Evolutionary conservation across 2,329 filamentous ascomycete species (phyloP), one percentile per base, ranked within the genome.

Genomic region (Chaetomiaceae sp.): DNA sequence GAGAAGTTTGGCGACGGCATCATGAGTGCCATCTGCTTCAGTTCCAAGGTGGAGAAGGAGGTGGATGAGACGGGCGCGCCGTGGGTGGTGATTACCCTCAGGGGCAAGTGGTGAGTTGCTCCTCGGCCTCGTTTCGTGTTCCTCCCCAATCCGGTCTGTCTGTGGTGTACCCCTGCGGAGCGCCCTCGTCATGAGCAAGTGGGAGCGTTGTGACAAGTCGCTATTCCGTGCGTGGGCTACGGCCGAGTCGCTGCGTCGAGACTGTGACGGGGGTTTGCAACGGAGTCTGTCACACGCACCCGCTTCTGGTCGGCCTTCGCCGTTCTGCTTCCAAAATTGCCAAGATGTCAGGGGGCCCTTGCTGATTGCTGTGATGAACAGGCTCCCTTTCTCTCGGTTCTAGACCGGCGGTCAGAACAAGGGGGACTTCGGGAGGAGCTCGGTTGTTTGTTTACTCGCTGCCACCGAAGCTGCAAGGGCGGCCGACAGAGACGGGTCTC

Each of bases 1-100:
- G 91, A 97, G 76, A 96, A 96, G 74, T 89, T 88, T 62, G 86
- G 86, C 0, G 86, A 90, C 62, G 91, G 91, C 1, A 97, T 97
- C 62, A 96, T 97, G 91, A 95, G 88, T 62, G 91, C 90, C 1
- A 95, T 96, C 61, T 81, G 82, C 14, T 96, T 95, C 66, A 86
- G 81, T 42, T 95, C 88, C 0, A 88, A 88, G 62, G 86, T 97
- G 2, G 88, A 96, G 65, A 95, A 94, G 77, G 91, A 97, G 76
- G 82, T 83, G 1, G 91, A 96, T 64, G 81, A 85, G 50, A 79
- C 86, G 59, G 90, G 89, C 4, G 76, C 79, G 43, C 74, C 84
- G 6, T 95, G 88, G 88, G 88, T 85, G 4, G 81, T 89, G 57
- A 94, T 95, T 56, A 90, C 86, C 3, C 61, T 90, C 59, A 79